These are phyloP conservation scores for Cercophora scortea DNA, from an alignment of 495 filamentous ascomycete species.

Conservation along the genomic window DNA sequence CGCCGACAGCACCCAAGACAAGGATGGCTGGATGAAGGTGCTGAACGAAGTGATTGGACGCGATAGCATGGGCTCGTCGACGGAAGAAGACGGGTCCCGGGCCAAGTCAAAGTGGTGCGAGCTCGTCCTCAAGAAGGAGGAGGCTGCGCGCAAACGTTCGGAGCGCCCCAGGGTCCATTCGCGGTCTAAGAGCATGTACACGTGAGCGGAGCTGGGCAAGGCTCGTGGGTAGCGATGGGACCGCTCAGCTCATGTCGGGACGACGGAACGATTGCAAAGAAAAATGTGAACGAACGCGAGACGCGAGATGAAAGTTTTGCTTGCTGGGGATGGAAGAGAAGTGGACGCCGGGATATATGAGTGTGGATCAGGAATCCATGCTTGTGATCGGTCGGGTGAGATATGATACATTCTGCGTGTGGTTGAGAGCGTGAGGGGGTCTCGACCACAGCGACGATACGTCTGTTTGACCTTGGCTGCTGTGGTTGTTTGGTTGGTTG, in stretches of 20 bases:
- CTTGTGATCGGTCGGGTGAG: not conserved
- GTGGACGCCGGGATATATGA: too few relatives aligned
- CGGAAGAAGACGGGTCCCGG: constrained; percentile 30
- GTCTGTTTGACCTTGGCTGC: not conserved
- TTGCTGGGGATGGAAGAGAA: too few relatives aligned
- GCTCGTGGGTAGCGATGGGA: not conserved
- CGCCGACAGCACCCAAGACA: constrained; percentile 75
- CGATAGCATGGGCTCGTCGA: constrained; percentile 28
- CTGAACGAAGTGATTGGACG: constrained; percentile 77
- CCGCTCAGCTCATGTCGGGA: too few relatives aligned
- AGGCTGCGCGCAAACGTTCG: constrained; percentile 32
- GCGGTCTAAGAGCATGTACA: constrained; percentile 47
- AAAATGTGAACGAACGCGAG: too few relatives aligned
- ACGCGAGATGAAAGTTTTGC: too few relatives aligned
- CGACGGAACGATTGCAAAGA: too few relatives aligned
- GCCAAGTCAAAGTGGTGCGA: constrained; percentile 71
- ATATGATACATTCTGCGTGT: not conserved
- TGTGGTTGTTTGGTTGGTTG: not conserved
- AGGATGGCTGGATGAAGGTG: constrained; percentile 90
- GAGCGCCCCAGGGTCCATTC: constrained; percentile 38
- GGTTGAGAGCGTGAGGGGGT: too few relatives aligned
- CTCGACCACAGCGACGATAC: too few relatives aligned
- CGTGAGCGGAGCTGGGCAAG: not conserved
- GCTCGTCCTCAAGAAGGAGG: constrained; percentile 61
- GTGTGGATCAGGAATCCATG: not conserved